Base-by-base conservation (phyloP, 108 stramenopile species). In the Aurantiochytrium sp. region DNA sequence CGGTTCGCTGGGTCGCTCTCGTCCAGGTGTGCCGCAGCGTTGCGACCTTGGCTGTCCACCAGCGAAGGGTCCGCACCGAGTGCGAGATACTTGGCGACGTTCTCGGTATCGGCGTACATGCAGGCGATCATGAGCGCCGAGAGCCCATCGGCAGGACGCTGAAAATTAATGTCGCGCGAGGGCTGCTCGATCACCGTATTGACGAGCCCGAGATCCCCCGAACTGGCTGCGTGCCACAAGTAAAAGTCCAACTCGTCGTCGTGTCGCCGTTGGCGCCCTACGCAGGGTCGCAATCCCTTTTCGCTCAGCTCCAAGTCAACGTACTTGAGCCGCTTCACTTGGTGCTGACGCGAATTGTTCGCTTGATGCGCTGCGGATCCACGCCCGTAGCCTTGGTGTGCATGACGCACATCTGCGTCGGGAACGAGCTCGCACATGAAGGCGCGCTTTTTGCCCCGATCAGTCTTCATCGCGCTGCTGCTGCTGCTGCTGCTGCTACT, bases 191-290 rank as follows among this genome's bases (percentile, higher is more conserved):
- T 83, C 51, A 83, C 51, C 45, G 49, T 53, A 23, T 47, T 53
- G 3, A 47, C 49, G 8, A 83, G 76, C 12, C 76, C 76, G 45
- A 83, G 51, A 45, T 83, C 76, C 1, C 76, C 76, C 45, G 49
- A 53, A 16, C 49, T 53, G 43, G 28, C 51, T 10, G 76, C 76
- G 51, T 83, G 76, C 76, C 76, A 83, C 14, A 83, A 18, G 49
- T 47, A 47, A 53, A 83, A 83, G 51, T 83, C 76, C 19, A 83
- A 16, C 76, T 83, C 76, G n/a, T 47, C 76, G 51, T 83, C 76
- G 3, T 69, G 25, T 8, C 42, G 25, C 10, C 64, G 64, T 23
- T 69, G 64, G 14, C 64, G 64, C 14, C 10, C 64, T 18, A 23
- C 64, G 5, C 64, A 42, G 42, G 64, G 14, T 18, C 64, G 64